Evolutionary conservation across 306 rosid species (phyloP).

Genomic region (Glycyrrhiza uralensis): DNA sequence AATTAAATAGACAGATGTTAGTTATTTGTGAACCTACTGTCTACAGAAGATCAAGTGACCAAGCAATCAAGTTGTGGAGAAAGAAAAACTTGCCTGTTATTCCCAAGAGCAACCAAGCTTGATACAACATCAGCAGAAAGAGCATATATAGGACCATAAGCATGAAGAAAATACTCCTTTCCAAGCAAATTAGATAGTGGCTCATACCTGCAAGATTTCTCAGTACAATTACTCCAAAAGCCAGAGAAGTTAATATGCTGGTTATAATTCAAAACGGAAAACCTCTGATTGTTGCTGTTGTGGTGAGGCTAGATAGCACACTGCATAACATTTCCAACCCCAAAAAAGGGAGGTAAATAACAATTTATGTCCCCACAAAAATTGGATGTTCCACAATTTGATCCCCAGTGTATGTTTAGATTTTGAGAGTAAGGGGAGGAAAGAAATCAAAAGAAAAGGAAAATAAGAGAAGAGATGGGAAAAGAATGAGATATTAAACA

Average conservation of each 20-base stretch:
- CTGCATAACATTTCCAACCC: neutral
- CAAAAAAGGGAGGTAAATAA: neutral
- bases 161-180: constrained; percentile 93
- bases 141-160: constrained; percentile 93
- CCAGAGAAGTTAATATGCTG: constrained; percentile 2
- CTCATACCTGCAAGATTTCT: constrained; percentile 69
- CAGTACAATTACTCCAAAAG: neutral
- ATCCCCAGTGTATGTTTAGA: neutral
- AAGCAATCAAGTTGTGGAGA: neutral
- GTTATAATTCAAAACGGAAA: neutral
- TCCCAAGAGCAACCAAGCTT: constrained; percentile 83
- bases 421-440: neutral
- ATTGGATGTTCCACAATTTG: neutral
- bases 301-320: neutral
- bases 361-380: neutral
- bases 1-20: neutral
- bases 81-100: constrained; percentile 63
- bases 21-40: neutral
- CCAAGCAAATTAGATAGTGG: constrained; percentile 82
- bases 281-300: neutral
- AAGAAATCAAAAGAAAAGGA: neutral
- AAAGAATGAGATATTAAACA: neutral
- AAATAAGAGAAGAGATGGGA: neutral
- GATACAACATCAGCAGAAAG: constrained; percentile 95
- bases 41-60: constrained; percentile 4